Evolutionary conservation across 1,284 basidiomycete genomes (phyloP).

Genomic region (Irpex lacteus): DNA sequence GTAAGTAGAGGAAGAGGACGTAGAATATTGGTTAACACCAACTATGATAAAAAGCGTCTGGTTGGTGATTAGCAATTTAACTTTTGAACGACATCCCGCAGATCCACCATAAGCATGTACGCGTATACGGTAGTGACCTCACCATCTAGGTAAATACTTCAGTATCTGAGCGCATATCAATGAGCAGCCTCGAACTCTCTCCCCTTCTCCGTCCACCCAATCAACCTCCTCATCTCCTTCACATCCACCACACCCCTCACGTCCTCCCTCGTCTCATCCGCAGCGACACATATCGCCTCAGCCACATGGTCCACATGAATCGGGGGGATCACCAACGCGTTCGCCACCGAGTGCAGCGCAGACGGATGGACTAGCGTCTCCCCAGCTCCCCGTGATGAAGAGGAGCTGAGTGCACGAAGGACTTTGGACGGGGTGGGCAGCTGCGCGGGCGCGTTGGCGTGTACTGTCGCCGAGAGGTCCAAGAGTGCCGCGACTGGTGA

Average conservation of each 20-base stretch:
- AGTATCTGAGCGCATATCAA: no score
- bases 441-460: constrained; percentile 48
- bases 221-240: constrained; percentile 67
- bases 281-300: constrained; percentile 69
- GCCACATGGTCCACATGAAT: constrained; percentile 97
- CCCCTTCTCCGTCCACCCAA: constrained; percentile 56
- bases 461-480: constrained; percentile 73
- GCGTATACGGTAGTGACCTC: no score
- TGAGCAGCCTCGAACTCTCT: neutral
- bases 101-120: neutral
- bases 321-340: constrained; percentile 78
- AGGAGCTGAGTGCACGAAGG: constrained; percentile 43
- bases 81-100: neutral
- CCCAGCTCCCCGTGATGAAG: constrained; percentile 13
- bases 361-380: constrained; percentile 38
- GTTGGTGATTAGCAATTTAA: neutral
- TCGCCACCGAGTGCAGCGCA: constrained; percentile 67
- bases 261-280: constrained; percentile 34
- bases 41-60: no score
- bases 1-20: no score
- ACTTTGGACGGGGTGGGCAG: constrained; percentile 66
- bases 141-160: no score
- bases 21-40: no score
- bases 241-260: constrained; percentile 77
- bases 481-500: constrained; percentile 85